Base-by-base conservation (phyloP, 2,329 filamentous ascomycete genomes). In the Pseudogymnoascus sp. region DNA sequence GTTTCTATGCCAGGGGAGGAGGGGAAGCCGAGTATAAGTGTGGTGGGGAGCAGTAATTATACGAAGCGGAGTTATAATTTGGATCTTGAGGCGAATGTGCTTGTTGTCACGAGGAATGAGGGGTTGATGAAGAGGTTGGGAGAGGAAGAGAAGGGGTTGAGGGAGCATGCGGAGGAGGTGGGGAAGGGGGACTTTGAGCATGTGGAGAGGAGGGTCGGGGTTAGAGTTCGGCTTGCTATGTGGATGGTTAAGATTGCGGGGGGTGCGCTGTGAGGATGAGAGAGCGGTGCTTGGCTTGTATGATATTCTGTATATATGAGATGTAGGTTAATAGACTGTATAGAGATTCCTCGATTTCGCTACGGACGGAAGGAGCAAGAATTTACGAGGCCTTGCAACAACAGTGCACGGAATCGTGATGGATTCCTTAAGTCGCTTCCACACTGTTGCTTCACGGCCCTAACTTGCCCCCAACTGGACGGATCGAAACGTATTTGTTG, bases 1-100 rank as follows among this genome's bases (percentile, higher is more conserved):
- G 82, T 97, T 26, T 91, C 90, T 0, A 80, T 93, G 62, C 84
- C 88, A 0, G 56, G 31, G 11, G 56, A 60, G 56, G 82, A 87
- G 44, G 74, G 79, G 31, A 77, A 86, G 17, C 92, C 92, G 0
- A 87, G 88, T 59, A 80, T 97, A 63, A 96, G 88, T 33, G 81
- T 97, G 17, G 84, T 99, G 0, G 95, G 95, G 1, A 96, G 90
- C 72, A 95, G 89, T 9, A 99, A 99, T 73, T 99, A 97, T 75
- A 99, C 95, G 0, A 93, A 95, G 74, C 82, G 95, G 56, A 96
- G 91, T 72, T 97, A 99, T 76, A 88, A 88, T 42, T 83, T 97
- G 44, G 95, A 99, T 75, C 81, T 99, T 1, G 95, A 99, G 74
- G 90, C 89, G 0, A 95, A 96, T 35, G 90, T 90, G 0, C 75